Conservation (phyloP, 805 yeast genomes). For the Candida pini region DNA sequence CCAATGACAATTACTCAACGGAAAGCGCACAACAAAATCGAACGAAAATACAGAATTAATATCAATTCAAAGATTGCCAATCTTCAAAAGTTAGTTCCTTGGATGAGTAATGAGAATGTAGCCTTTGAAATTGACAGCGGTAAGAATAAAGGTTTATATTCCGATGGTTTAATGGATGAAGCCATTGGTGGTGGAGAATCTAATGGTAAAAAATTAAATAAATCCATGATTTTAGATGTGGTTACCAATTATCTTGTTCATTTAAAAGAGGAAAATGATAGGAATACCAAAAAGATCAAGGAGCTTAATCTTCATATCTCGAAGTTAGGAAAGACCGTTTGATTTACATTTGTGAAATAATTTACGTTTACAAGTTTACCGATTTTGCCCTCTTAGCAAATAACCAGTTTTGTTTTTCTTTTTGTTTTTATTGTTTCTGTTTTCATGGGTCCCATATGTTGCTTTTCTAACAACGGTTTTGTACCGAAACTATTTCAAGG, state of each 20-base stretch:
- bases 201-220: constrained; percentile 55
- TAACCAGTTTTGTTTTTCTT: no score
- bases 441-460: no score
- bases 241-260: constrained; percentile 57
- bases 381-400: no score
- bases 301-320: no score
- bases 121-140: constrained; percentile 52
- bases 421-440: no score
- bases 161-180: constrained; percentile 2
- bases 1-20: constrained; percentile 41
- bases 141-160: constrained; percentile 2
- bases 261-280: constrained; percentile 45
- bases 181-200: constrained; percentile 13
- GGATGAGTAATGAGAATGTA: constrained; percentile 57
- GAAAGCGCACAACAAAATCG: constrained; percentile 69
- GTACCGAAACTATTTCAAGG: no score
- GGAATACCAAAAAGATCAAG: constrained; percentile 17
- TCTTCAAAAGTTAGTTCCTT: constrained; percentile 60
- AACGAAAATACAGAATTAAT: constrained; percentile 64
- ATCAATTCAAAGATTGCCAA: constrained; percentile 69
- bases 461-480: no score
- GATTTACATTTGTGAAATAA: no score
- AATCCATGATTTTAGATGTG: constrained; percentile 61
- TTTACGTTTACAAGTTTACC: no score
- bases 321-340: no score